A percentile compares a stretch with the other conserved stretches of the same genome.
Evolutionary conservation across 345 rosid genomes (phyloP).

Genomic region (Draba incana): DNA sequence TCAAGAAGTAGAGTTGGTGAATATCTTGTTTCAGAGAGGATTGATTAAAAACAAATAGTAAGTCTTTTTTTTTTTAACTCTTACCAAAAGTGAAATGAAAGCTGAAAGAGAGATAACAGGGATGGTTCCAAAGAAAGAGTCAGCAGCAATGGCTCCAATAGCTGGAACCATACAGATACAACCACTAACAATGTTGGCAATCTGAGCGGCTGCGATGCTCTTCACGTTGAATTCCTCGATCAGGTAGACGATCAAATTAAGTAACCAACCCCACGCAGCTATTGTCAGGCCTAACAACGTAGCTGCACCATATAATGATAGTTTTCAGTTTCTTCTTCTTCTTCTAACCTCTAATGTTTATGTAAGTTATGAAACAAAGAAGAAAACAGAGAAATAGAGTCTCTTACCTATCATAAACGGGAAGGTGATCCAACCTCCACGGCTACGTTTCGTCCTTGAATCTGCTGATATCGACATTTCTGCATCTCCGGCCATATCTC

Average conservation of each 20-base stretch:
- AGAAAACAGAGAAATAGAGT: constrained; percentile 24
- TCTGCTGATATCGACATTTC: constrained; percentile 25
- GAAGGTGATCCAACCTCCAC: constrained; percentile 59
- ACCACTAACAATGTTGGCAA: constrained; percentile 44
- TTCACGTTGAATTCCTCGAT: constrained; percentile 48
- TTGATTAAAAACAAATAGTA: not conserved
- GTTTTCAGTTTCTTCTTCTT: not conserved
- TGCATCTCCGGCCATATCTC: constrained; percentile 34
- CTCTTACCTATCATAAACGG: constrained; percentile 56
- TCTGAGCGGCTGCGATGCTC: constrained; percentile 54
- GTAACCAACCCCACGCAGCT: constrained; percentile 50
- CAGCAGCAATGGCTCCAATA: constrained; percentile 50
- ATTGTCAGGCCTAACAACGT: constrained; percentile 46
- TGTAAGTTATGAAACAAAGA: not conserved
- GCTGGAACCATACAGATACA: constrained; percentile 46
- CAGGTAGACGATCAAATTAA: constrained; percentile 50
- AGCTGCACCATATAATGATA: constrained; percentile 40
- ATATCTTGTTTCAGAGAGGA: not conserved
- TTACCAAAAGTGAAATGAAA: constrained; percentile 49
- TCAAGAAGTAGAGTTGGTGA: constrained; percentile 4
- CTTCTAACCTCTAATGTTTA: constrained; percentile 1
- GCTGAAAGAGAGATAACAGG: constrained; percentile 49
- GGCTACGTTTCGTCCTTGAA: constrained; percentile 30
- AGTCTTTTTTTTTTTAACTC: not conserved
- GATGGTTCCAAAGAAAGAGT: constrained; percentile 54